Conservation (phyloP, 495 filamentous ascomycete species). For the Aspergillus cristatus region DNA sequence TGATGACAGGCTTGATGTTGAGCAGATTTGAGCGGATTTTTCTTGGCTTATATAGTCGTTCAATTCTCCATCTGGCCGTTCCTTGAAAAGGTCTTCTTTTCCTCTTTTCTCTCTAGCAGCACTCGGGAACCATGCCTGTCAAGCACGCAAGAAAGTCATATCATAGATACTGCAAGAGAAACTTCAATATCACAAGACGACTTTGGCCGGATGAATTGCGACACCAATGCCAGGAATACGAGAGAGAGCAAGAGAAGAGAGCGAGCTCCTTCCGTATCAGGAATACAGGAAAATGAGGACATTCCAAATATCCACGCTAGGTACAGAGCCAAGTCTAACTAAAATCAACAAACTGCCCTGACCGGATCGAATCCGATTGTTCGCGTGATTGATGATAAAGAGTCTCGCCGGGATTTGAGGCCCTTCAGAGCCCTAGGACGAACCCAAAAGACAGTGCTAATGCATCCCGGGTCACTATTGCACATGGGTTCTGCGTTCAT, state of each 20-base stretch:
- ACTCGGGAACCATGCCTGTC: background rate
- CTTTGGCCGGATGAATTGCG: slow-evolving; percentile 10
- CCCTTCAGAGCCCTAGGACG: too few species aligned
- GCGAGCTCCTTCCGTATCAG: too few species aligned
- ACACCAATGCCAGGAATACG: background rate
- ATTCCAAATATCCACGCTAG: background rate
- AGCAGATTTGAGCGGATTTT: slow-evolving; percentile 23
- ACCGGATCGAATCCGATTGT: slow-evolving; percentile 3
- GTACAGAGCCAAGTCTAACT: slow-evolving; percentile 3
- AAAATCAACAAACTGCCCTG: slow-evolving; percentile 10
- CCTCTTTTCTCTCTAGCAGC: slow-evolving; percentile 2
- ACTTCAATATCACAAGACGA: slow-evolving; percentile 9
- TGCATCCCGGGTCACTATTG: too few species aligned
- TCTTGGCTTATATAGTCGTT: slow-evolving; percentile 12
- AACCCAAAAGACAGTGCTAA: too few species aligned
- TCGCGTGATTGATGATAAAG: too few species aligned
- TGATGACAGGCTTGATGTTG: slow-evolving; percentile 7
- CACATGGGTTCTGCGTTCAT: too few species aligned
- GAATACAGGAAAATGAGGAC: background rate
- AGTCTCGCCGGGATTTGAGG: too few species aligned
- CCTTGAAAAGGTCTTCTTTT: background rate
- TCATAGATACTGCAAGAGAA: background rate
- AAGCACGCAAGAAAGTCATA: slow-evolving; percentile 11
- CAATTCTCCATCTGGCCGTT: background rate
- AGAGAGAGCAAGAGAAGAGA: too few species aligned